These are phyloP conservation scores for Mediolabrus comicus DNA, from an alignment of 108 stramenopile genomes.

Conservation along the genomic window DNA sequence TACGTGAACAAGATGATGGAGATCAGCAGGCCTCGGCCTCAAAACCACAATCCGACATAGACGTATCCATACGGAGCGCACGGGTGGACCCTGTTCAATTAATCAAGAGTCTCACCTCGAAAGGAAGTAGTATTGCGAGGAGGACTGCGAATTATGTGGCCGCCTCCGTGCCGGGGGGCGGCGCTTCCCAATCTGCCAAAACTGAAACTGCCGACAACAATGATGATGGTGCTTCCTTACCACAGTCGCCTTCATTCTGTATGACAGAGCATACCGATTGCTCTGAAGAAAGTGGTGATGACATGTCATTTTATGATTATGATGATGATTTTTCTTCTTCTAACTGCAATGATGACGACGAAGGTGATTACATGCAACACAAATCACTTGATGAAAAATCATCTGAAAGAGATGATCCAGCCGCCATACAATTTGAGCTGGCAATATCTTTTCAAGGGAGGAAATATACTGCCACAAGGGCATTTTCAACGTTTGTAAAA, in stretches of 20 bases:
- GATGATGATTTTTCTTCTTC: conserved; percentile 29
- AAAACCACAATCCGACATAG: conserved; percentile 28
- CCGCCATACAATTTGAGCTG: conserved; percentile 75
- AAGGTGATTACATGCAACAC: conserved; percentile 4
- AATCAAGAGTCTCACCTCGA: conserved; percentile 56
- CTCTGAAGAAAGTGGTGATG: conserved; percentile 42
- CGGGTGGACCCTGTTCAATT: conserved; percentile 63
- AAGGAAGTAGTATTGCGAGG: conserved; percentile 40
- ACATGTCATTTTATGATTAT: conserved; percentile 49
- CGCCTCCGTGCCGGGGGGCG: not conserved
- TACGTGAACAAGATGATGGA: not conserved
- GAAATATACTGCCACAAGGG: conserved; percentile 72
- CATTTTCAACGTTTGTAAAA: conserved; percentile 65
- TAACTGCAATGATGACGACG: conserved; percentile 6
- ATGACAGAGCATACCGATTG: conserved; percentile 29
- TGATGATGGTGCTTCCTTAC: not conserved
- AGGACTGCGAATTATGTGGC: conserved; percentile 36
- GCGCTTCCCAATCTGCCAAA: not conserved
- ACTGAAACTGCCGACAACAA: not conserved
- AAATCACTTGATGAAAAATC: conserved; percentile 1
- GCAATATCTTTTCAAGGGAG: conserved; percentile 69
- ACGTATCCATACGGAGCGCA: conserved; percentile 61
- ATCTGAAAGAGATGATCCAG: conserved; percentile 16
- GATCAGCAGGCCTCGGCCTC: not conserved
- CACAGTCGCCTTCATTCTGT: not conserved